These are phyloP conservation scores for Inonotus obliquus DNA, from an alignment of 1,284 basidiomycete species.

Conservation along the genomic window DNA sequence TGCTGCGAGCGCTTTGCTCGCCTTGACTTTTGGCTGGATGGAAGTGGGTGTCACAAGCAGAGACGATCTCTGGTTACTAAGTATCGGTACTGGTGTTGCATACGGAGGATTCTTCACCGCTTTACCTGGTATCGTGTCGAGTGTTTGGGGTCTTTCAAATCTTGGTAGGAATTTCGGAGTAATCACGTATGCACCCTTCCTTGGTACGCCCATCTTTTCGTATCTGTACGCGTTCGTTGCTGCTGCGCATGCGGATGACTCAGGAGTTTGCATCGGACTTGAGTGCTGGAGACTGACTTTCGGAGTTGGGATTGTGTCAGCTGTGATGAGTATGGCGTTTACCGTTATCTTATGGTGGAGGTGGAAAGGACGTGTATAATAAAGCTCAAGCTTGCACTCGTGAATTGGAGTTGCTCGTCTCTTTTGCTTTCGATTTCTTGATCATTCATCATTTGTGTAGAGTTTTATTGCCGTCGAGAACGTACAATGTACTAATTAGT, in stretches of 20 bases:
- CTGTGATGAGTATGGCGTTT: conserved; percentile 38
- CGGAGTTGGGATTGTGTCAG: conserved; percentile 40
- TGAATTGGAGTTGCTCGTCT: too few species aligned
- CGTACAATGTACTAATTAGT: background rate
- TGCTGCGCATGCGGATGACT: conserved; percentile 39
- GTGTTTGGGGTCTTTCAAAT: conserved; percentile 64
- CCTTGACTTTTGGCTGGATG: conserved; percentile 50
- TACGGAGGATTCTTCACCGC: conserved; percentile 69
- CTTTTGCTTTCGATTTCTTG: background rate
- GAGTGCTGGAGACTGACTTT: conserved; percentile 67
- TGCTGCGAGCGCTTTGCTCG: conserved; percentile 43
- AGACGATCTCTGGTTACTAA: conserved; percentile 54
- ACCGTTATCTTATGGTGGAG: conserved; percentile 52
- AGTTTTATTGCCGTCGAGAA: background rate
- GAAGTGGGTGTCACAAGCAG: conserved; percentile 42
- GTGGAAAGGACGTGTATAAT: conserved; percentile 54
- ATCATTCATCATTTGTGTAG: background rate
- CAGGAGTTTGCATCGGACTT: conserved; percentile 48
- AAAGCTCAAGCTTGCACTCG: too few species aligned
- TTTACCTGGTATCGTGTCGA: conserved; percentile 61
- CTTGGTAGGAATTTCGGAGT: conserved; percentile 73
- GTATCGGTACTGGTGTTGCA: conserved; percentile 57
- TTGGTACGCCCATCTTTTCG: conserved; percentile 69
- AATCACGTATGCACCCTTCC: conserved; percentile 65
- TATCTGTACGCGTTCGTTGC: conserved; percentile 70